Evolutionary conservation across 2,329 filamentous ascomycete species (phyloP).

Genomic region (Pestalotiopsis sp.): DNA sequence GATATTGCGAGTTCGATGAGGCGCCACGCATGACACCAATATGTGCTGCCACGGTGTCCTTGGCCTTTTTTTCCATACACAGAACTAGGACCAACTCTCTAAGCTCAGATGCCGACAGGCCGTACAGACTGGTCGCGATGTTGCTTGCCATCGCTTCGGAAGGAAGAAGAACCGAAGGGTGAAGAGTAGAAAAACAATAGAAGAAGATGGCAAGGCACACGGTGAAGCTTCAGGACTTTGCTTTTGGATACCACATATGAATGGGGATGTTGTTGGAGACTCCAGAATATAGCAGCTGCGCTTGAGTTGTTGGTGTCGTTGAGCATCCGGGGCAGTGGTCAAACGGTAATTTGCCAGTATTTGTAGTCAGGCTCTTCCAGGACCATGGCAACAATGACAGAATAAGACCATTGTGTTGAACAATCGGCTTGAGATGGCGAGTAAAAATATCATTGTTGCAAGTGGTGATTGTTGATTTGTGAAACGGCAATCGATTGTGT

Average conservation of each 20-base stretch:
- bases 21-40: background rate
- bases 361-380: background rate
- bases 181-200: background rate
- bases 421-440: background rate
- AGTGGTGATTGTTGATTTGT: too few relatives aligned
- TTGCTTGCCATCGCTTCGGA: background rate
- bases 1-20: background rate
- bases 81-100: background rate
- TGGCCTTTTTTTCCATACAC: constrained; percentile 1
- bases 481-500: too few relatives aligned
- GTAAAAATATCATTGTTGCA: too few relatives aligned
- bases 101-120: constrained; percentile 1
- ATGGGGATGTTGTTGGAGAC: too few relatives aligned
- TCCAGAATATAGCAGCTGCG: too few relatives aligned
- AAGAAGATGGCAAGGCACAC: background rate
- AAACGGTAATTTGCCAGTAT: background rate
- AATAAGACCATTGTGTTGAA: background rate
- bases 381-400: background rate
- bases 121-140: background rate
- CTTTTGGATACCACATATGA: too few relatives aligned
- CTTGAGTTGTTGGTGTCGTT: too few relatives aligned
- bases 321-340: background rate
- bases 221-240: background rate
- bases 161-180: background rate
- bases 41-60: background rate